These are phyloP conservation scores for Inonotus obliquus DNA, from an alignment of 1,284 basidiomycete genomes.

Conservation along the genomic window DNA sequence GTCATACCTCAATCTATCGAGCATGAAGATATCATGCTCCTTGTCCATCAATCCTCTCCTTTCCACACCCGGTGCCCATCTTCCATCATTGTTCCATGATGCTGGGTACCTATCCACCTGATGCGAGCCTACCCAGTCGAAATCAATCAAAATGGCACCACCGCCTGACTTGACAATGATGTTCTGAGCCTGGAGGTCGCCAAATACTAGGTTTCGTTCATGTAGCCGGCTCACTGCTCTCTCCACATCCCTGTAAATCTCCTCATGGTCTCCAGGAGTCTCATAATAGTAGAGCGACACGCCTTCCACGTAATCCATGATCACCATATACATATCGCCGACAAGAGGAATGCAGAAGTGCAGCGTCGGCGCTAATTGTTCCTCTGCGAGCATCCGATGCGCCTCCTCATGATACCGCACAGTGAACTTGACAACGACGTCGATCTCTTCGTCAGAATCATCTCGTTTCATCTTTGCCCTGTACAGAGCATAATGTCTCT, in stretches of 20 bases:
- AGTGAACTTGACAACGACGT: background rate
- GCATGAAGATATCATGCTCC: background rate
- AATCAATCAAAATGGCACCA: background rate
- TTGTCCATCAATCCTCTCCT: background rate
- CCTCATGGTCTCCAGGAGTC: no score
- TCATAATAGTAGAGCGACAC: no score
- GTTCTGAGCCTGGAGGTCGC: no score
- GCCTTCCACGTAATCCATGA: no score
- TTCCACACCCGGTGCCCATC: background rate
- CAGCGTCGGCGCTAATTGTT: background rate
- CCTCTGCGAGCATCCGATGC: background rate
- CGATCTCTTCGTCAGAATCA: background rate
- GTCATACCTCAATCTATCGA: no score
- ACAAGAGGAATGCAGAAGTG: background rate
- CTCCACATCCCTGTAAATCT: no score
- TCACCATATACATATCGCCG: no score
- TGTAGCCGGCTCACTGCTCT: no score
- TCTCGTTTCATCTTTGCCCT: background rate
- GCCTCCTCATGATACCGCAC: background rate
- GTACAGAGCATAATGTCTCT: background rate
- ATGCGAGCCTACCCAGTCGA: background rate
- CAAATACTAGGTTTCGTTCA: no score
- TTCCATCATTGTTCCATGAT: background rate
- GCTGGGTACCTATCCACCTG: background rate
- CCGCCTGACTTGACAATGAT: no score